Evolutionary conservation across 805 yeast species (phyloP), one percentile per base, ranked within the genome.

Genomic region (Wickerhamiella australiensis): DNA sequence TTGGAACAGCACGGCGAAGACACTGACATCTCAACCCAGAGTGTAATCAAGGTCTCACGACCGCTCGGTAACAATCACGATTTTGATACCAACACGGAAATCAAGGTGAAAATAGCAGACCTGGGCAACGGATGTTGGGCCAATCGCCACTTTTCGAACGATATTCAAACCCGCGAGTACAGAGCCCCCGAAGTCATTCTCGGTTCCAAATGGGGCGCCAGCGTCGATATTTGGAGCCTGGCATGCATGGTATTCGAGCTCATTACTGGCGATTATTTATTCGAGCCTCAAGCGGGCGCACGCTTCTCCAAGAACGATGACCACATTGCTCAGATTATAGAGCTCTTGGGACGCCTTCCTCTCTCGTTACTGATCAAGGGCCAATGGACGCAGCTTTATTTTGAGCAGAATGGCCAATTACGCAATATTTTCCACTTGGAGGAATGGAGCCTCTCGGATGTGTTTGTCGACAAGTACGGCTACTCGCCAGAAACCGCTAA

Each of bases 201-300:
- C 17, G 92, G 94, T 0, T 76, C 83, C 8, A 72, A 76, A 27
- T 92, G 98, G 98, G 98, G 98, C 0, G 87, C 95, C 47, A 79
- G 90, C 49, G 81, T 94, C 1, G 98, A 92, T 66, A 75, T 90
- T 44, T 92, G 98, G 98, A 84, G 95, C n/a, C 71, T 84, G 59
- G 96, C 94, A 0, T 88, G 97, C 67, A 67, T 92, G 59, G 71
- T 84, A 1, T 92, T 92, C 66, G 98, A 92, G 68, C 71, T 92
- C 21, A 65, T 90, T 41, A 90, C 98, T 0, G 97, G 97, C 2
- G 97, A 90, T 65, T 88, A 88, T 60, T 65, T 92, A 46, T 92
- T 90, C 64, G 96, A 90, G 63, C 98, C 98, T 4, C 76, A 79
- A 47, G 57, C 57, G 33, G 69, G 69, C 29, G 43, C 57, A 36